A percentile compares a stretch with the other conserved stretches of the same genome.
These are phyloP conservation scores for Blastobotrys petasosporus DNA, from an alignment of 1,139 yeast species.

Conservation along the genomic window DNA sequence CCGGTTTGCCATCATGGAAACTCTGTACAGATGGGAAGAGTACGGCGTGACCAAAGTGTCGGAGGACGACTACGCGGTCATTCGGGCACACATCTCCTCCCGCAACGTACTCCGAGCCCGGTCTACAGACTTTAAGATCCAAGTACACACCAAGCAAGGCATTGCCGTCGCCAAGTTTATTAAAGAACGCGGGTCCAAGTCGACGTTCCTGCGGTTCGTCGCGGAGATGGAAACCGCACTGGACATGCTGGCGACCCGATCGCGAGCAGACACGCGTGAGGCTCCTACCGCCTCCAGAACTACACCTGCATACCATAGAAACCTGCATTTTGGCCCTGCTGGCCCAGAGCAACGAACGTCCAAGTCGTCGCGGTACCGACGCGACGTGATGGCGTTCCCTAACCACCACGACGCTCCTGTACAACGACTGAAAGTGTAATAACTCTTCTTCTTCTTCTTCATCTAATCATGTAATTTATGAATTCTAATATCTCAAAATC, in stretches of 20 bases:
- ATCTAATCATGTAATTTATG: no score
- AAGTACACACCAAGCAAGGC: slow-evolving; percentile 21
- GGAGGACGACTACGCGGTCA: slow-evolving; percentile 25
- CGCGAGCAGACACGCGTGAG: no score
- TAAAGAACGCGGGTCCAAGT: slow-evolving; percentile 31
- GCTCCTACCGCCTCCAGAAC: no score
- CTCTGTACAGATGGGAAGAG: slow-evolving; percentile 33
- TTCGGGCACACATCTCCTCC: slow-evolving; percentile 32
- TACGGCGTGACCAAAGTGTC: slow-evolving; percentile 32
- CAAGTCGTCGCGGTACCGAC: no score
- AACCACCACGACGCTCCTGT: no score
- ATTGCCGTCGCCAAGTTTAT: slow-evolving; percentile 27
- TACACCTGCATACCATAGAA: no score
- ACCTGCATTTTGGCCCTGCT: no score
- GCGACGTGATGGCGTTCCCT: no score
- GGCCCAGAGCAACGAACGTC: no score
- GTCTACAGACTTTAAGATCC: slow-evolving; percentile 29
- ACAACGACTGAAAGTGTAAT: no score
- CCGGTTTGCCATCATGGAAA: slow-evolving; percentile 29
- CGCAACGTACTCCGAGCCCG: slow-evolving; percentile 33
- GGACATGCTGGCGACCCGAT: slow-evolving; percentile 3
- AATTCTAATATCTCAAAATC: no score
- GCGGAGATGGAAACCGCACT: slow-evolving; percentile 29
- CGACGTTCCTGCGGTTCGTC: slow-evolving; percentile 30
- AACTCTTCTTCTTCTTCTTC: no score